Evolutionary conservation across 2,329 filamentous ascomycete genomes (phyloP).

Genomic region (Colletotrichum sp.): DNA sequence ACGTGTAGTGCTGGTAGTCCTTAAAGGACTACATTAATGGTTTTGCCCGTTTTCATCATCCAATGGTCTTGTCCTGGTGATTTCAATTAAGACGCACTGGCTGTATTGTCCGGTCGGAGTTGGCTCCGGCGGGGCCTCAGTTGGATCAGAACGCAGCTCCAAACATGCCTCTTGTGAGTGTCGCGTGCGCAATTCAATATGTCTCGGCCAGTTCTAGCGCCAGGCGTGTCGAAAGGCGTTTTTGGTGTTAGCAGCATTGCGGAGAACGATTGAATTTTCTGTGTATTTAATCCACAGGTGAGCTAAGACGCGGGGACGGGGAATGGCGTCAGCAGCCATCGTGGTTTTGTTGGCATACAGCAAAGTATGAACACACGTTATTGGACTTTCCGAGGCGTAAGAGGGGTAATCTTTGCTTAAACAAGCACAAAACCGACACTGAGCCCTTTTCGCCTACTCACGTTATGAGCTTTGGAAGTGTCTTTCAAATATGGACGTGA

Average conservation of each 20-base stretch:
- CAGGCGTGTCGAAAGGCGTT: background rate
- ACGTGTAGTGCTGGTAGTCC: slow-evolving; percentile 38
- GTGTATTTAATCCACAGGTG: no score
- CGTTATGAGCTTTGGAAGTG: no score
- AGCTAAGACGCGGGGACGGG: no score
- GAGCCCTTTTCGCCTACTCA: no score
- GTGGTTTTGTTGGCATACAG: accelerated
- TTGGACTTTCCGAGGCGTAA: background rate
- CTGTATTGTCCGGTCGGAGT: background rate
- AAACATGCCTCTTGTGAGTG: background rate
- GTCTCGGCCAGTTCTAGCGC: background rate
- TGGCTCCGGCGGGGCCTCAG: background rate
- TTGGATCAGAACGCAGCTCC: background rate
- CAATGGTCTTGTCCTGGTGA: background rate
- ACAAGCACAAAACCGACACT: no score
- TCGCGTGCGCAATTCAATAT: background rate
- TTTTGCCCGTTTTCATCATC: slow-evolving; percentile 10
- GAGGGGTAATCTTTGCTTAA: no score
- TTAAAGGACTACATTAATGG: slow-evolving; percentile 23
- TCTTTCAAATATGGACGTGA: background rate
- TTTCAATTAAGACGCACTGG: accelerated
- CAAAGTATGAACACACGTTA: background rate
- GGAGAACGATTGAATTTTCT: no score
- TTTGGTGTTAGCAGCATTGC: background rate
- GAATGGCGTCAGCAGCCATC: background rate